phyloP scores from a whole-genome alignment of 495 filamentous ascomycete species.

The Penicillium diatomitis region DNA sequence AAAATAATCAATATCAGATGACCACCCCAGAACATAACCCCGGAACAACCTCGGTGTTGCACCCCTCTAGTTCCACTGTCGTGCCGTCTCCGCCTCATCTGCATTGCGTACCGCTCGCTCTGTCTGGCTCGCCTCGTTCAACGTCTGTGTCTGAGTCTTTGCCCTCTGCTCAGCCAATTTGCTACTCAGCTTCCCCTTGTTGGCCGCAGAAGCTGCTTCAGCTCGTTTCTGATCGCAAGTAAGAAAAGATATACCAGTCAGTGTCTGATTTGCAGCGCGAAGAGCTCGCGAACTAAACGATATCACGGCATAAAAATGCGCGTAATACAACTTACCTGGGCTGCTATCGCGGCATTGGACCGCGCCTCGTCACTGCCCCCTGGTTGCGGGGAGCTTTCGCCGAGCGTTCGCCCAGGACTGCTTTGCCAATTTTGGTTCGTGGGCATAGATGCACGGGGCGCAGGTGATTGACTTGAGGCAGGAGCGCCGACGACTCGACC shows the following conservation, averaged over 20 bases:
- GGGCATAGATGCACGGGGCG: slow-evolving; percentile 30
- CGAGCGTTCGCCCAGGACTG: slow-evolving; percentile 49
- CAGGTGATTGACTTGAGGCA: slow-evolving; percentile 4
- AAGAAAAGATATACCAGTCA: too few relatives aligned
- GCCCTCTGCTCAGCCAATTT: slow-evolving; percentile 59
- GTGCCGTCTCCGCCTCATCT: slow-evolving; percentile 25
- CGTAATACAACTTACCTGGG: slow-evolving; percentile 42
- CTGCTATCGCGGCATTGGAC: slow-evolving; percentile 54
- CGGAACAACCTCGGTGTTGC: too few relatives aligned
- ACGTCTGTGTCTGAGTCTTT: slow-evolving; percentile 50
- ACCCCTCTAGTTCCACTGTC: slow-evolving; percentile 1
- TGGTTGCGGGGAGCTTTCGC: slow-evolving; percentile 23
- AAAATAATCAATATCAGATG: not conserved
- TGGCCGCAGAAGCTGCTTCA: slow-evolving; percentile 12
- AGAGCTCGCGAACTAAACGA: too few relatives aligned
- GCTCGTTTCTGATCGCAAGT: slow-evolving; percentile 28
- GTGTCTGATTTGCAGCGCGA: too few relatives aligned
- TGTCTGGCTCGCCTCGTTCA: slow-evolving; percentile 45
- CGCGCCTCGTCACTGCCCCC: slow-evolving; percentile 40
- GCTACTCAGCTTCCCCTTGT: slow-evolving; percentile 47
- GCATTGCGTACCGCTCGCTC: slow-evolving; percentile 50
- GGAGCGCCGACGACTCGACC: slow-evolving; percentile 49
- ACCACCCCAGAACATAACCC: too few relatives aligned
- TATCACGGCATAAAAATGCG: too few relatives aligned
- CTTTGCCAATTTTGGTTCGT: slow-evolving; percentile 32